Evolutionary conservation across 257 asterid species (phyloP).

Genomic region (Solanum dulcamara): DNA sequence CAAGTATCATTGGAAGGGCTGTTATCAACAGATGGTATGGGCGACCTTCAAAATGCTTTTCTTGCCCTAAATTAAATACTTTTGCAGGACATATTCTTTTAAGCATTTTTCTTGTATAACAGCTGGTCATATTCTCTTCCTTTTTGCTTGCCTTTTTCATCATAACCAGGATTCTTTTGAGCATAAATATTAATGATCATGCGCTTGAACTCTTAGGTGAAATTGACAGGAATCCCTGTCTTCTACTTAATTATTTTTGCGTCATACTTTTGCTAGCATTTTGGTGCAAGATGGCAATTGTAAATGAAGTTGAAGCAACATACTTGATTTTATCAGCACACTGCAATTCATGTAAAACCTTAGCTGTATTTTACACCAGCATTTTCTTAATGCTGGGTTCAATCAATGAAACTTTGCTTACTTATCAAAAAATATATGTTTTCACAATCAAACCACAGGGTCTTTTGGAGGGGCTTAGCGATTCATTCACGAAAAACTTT

Average conservation of each 20-base stretch:
- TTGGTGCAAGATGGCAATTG: neutral
- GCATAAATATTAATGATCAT: neutral
- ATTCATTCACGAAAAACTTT: conserved; percentile 66
- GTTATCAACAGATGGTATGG: neutral
- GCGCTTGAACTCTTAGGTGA: neutral
- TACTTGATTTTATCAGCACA: neutral
- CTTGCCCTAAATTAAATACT: neutral
- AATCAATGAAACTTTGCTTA: neutral
- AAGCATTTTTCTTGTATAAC: neutral
- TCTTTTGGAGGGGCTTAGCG: conserved; percentile 72
- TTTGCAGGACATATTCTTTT: neutral
- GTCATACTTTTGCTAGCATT: neutral
- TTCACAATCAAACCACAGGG: conserved; percentile 38
- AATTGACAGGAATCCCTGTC: neutral
- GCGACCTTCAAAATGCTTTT: neutral
- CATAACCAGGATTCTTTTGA: neutral
- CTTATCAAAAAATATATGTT: neutral
- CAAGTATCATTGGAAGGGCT: neutral
- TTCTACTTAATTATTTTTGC: neutral
- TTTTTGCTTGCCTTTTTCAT: neutral
- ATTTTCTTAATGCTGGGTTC: neutral
- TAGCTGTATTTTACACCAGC: neutral
- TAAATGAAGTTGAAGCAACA: neutral
- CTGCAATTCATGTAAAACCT: neutral
- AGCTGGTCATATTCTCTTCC: neutral